Evolutionary conservation across 805 yeast genomes (phyloP).

Genomic region (Candida mattraensis): DNA sequence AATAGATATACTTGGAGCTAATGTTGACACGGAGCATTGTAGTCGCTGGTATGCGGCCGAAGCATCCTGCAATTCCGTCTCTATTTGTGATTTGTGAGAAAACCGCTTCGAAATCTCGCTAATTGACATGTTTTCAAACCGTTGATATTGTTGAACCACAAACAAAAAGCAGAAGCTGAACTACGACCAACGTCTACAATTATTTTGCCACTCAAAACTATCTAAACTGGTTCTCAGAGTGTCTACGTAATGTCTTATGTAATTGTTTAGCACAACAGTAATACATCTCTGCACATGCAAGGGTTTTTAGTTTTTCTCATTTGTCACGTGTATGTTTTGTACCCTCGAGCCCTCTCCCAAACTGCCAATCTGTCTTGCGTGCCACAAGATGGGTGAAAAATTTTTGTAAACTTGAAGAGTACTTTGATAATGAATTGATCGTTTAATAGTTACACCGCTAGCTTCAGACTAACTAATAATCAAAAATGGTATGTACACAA

Average conservation of each 20-base stretch:
- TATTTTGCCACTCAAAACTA: conserved; percentile 12
- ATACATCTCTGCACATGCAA: conserved; percentile 6
- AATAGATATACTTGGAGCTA: conserved; percentile 64
- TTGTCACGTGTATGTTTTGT: conserved; percentile 10
- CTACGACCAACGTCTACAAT: no score
- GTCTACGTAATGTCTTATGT: background rate
- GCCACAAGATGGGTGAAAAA: conserved; percentile 16
- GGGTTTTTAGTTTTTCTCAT: conserved; percentile 3
- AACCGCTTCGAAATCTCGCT: conserved; percentile 31
- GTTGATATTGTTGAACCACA: background rate
- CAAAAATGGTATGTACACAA: conserved; percentile 1
- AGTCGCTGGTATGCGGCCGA: conserved; percentile 15
- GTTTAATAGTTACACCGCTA: conserved; percentile 10
- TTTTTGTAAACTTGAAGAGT: conserved; percentile 6
- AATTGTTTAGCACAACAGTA: background rate
- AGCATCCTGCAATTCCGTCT: conserved; percentile 26
- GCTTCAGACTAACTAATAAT: no score
- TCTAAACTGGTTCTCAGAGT: no score
- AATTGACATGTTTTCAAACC: conserved; percentile 28
- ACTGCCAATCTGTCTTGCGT: conserved; percentile 7
- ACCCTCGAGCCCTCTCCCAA: conserved; percentile 9
- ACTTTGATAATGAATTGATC: conserved; percentile 7
- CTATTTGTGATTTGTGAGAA: conserved; percentile 24
- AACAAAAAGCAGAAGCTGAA: no score
- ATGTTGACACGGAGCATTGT: conserved; percentile 18